These are phyloP conservation scores for Aspergillus fumigatus DNA, from an alignment of 2,329 filamentous ascomycete genomes.

Conservation along the genomic window DNA sequence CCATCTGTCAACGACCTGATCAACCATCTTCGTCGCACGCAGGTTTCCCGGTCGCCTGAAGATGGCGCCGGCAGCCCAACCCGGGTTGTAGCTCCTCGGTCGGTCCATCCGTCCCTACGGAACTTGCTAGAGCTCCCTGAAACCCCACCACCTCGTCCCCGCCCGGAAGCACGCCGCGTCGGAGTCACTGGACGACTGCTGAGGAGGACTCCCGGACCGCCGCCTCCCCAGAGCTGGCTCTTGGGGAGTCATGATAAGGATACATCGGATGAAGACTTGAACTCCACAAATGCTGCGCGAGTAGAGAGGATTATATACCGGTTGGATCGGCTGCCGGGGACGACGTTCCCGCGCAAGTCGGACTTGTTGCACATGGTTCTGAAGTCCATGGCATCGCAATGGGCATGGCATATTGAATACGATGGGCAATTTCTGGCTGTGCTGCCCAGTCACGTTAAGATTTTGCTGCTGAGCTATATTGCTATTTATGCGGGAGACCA, in stretches of 20 bases:
- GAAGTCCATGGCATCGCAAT: slow-evolving; percentile 52
- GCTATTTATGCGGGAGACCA: slow-evolving; percentile 45
- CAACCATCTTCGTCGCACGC: slow-evolving; percentile 42
- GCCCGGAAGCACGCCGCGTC: slow-evolving; percentile 27
- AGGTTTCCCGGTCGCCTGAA: slow-evolving; percentile 23
- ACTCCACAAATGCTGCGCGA: slow-evolving; percentile 11
- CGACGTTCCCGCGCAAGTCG: slow-evolving; percentile 29
- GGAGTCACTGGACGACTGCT: slow-evolving; percentile 30
- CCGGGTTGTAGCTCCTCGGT: slow-evolving; percentile 25
- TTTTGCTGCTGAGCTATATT: slow-evolving; percentile 54
- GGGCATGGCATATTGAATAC: slow-evolving; percentile 54
- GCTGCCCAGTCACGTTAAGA: slow-evolving; percentile 49
- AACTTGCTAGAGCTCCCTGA: slow-evolving; percentile 43
- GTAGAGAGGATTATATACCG: slow-evolving; percentile 25
- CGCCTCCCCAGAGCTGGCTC: slow-evolving; percentile 45
- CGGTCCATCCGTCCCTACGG: slow-evolving; percentile 44
- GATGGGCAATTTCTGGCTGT: slow-evolving; percentile 52
- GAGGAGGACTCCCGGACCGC: slow-evolving; percentile 41
- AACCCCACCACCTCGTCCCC: slow-evolving; percentile 39
- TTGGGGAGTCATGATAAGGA: slow-evolving; percentile 13
- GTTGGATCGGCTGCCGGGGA: slow-evolving; percentile 38
- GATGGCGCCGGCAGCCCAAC: slow-evolving; percentile 14
- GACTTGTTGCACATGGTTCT: slow-evolving; percentile 50
- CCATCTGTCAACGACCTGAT: slow-evolving; percentile 46
- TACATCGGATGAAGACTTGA: slow-evolving; percentile 3